Conservation (phyloP, 2,329 filamentous ascomycete species). For the Chaetomium olivaceum region DNA sequence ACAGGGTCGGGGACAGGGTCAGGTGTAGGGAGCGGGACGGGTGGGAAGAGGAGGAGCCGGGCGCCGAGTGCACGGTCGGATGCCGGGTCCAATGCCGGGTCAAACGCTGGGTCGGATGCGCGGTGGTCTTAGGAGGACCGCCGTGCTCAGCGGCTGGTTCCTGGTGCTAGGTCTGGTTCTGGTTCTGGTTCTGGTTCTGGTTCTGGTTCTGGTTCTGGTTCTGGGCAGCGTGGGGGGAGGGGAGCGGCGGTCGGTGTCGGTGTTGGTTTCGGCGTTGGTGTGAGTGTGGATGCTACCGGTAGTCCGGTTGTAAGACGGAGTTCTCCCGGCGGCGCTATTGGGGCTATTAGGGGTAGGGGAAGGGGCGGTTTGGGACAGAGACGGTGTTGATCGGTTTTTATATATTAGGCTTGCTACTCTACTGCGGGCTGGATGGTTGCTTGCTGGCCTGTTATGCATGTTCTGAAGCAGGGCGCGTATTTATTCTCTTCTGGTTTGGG, state of each 20-base stretch:
- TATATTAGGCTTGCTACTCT: not conserved
- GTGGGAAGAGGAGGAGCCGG: conserved; percentile 29
- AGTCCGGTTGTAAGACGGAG: not conserved
- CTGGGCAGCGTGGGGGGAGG: not conserved
- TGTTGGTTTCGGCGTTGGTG: not conserved
- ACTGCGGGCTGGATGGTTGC: not conserved
- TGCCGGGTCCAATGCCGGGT: conserved; percentile 4
- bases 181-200: not conserved
- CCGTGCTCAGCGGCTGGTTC: not conserved
- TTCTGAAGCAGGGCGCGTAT: not conserved
- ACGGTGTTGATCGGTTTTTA: conserved; percentile 8
- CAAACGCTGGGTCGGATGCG: conserved; percentile 17
- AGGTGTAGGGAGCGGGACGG: conserved; percentile 12
- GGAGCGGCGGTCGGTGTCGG: not conserved
- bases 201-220: not conserved
- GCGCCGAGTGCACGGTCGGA: conserved; percentile 28
- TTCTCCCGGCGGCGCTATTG: not conserved
- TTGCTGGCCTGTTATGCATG: conserved; percentile 6
- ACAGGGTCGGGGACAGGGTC: not conserved
- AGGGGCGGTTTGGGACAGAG: conserved; percentile 3
- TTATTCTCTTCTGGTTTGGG: not conserved
- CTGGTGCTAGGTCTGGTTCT: not conserved
- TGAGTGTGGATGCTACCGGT: not conserved
- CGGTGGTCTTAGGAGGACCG: conserved; percentile 31
- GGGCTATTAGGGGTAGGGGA: not conserved